These are phyloP conservation scores for Colletotrichum sp. DNA, from an alignment of 2,329 filamentous ascomycete species.

Conservation along the genomic window DNA sequence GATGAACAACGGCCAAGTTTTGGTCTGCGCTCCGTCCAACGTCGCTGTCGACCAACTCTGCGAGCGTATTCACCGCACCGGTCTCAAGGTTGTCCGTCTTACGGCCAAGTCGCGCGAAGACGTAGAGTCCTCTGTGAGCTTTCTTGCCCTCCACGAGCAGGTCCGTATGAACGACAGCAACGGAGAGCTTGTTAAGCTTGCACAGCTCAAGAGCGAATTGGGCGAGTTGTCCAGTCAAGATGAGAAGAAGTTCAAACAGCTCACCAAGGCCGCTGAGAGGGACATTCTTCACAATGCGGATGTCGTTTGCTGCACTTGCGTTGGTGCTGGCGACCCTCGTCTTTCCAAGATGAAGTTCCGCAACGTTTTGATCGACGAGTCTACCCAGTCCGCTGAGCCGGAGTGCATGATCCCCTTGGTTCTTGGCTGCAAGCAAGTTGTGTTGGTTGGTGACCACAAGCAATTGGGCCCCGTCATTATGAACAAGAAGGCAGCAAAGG, in stretches of 20 bases:
- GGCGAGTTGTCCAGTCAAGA: slow-evolving; percentile 94
- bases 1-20: slow-evolving; percentile 90
- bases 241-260: slow-evolving; percentile 97
- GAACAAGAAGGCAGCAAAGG: slow-evolving; percentile 99
- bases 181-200: slow-evolving; percentile 88
- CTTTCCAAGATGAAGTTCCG: slow-evolving; percentile 98
- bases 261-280: slow-evolving; percentile 91
- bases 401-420: slow-evolving; percentile 99
- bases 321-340: slow-evolving; percentile 94
- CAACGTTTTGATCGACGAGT: slow-evolving; percentile 97
- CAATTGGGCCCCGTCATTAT: slow-evolving; percentile 98
- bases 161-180: slow-evolving; percentile 98
- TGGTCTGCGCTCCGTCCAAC: slow-evolving; percentile 97
- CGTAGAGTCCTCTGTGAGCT: slow-evolving; percentile 97
- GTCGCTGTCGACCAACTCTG: slow-evolving; percentile 98
- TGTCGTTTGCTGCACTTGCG: slow-evolving; percentile 98
- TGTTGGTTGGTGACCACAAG: slow-evolving; percentile 98
- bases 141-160: slow-evolving; percentile 94
- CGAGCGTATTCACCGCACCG: slow-evolving; percentile 93
- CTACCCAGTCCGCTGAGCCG: slow-evolving; percentile 95
- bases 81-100: slow-evolving; percentile 93
- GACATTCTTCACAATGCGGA: slow-evolving; percentile 96
- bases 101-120: slow-evolving; percentile 99
- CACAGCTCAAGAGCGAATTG: slow-evolving; percentile 88
- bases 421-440: slow-evolving; percentile 96